Base-by-base conservation (phyloP, 495 filamentous ascomycete genomes). In the Penicillium lagena region DNA sequence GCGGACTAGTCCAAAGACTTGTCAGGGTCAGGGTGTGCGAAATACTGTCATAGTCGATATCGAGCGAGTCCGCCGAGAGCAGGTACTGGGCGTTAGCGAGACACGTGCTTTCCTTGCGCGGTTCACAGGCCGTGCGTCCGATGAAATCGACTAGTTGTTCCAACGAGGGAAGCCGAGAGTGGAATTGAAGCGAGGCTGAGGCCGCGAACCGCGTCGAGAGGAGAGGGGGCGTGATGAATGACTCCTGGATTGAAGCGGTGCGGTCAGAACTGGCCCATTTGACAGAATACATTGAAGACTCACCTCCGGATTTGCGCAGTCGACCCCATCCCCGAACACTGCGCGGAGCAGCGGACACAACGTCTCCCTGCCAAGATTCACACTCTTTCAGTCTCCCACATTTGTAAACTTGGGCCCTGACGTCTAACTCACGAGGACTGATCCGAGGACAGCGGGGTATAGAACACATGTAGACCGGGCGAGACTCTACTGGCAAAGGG, bases 381-480 rank as follows among this genome's bases (percentile, higher is more conserved):
- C 22, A 22, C 22, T 4, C 22, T 0, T 22, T 22, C 22, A 22
- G 22, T 22, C 22, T 22, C 22, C 22, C 22, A 22, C 6, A 22
- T 22, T 22, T 22, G 22, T 4, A 4, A 22, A 22, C 22, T 22
- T 22, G 6, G 22, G 22, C 4, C 22, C 22, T 4, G 22, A 22
- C 22, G 22, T 22, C 10, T 34, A 32, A 54, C 62, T 60, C 50
- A 70, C 76, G 54, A 66, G 71, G 73, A 70, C 58, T 11, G 52
- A 34, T 30, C 50, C 36, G 31, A 60, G 43, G 35, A 39, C 67
- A 62, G 40, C 8, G 87, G 84, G 0, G 82, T 87, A 54, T 85
- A 88, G 56, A 87, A 85, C 17, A 89, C 72, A 74, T 96, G 90
- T 9, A 97, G 69, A 15, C 93, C 93, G 2, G 90, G 81, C 7